A percentile compares a stretch with the other conserved stretches of the same genome.
phyloP scores from a whole-genome alignment of 106 monocot genomes.

The Cymbidium sinense region DNA sequence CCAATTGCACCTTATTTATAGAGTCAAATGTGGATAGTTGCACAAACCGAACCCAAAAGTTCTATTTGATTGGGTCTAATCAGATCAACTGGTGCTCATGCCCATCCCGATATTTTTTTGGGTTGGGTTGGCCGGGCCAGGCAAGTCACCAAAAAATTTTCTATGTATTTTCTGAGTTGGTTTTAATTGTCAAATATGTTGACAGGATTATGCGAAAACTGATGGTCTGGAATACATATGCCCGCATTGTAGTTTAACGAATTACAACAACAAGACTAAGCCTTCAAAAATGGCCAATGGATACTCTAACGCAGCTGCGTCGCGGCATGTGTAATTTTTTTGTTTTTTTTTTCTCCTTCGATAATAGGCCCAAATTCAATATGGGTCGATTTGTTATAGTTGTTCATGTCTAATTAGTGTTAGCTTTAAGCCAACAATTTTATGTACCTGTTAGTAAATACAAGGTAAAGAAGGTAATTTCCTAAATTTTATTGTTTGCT shows the following conservation, averaged over 20 bases:
- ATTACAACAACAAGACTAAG: slow-evolving; percentile 45
- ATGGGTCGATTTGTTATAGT: background rate
- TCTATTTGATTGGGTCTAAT: no score
- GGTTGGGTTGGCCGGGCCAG: no score
- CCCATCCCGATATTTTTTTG: no score
- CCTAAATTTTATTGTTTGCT: background rate
- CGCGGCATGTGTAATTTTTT: slow-evolving; percentile 31
- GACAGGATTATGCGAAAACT: slow-evolving; percentile 91
- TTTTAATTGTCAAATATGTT: background rate
- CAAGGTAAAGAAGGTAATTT: background rate
- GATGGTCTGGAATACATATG: slow-evolving; percentile 93
- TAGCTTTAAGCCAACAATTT: background rate
- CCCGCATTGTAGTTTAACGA: slow-evolving; percentile 75
- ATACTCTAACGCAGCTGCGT: slow-evolving; percentile 32
- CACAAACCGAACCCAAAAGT: background rate
- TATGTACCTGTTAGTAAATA: background rate
- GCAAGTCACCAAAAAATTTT: no score
- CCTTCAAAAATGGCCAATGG: slow-evolving; percentile 60
- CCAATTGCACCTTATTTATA: no score
- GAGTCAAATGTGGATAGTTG: background rate
- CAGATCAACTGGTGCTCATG: no score
- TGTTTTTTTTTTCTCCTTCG: background rate
- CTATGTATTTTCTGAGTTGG: no score
- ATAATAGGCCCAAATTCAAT: background rate
- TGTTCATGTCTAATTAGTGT: background rate